phyloP scores from a whole-genome alignment of 139 green algal genomes.

The Dunaliella sp. region DNA sequence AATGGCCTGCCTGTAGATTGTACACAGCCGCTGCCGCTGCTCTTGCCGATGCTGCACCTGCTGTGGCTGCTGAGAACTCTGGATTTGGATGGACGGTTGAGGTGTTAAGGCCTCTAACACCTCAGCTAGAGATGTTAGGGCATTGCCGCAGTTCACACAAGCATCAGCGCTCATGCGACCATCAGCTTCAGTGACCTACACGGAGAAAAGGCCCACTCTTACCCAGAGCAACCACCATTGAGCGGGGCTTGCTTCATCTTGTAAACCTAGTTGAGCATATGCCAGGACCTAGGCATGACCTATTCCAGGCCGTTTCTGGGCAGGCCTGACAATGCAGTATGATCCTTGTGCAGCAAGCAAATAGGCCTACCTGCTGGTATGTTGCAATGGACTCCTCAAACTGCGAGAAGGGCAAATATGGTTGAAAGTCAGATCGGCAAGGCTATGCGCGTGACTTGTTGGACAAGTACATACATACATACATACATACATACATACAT shows the following conservation, averaged over 20 bases:
- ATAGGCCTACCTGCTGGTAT: slow-evolving; percentile 20
- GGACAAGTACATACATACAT: not conserved
- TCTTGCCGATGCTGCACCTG: not conserved
- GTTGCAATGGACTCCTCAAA: not conserved
- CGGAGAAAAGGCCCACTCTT: too few relatives aligned
- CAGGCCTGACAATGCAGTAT: too few relatives aligned
- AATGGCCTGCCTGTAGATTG: slow-evolving; percentile 53
- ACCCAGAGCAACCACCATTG: too few relatives aligned
- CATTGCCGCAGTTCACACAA: slow-evolving; percentile 55
- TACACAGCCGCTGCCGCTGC: slow-evolving; percentile 1
- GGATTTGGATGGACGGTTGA: not conserved
- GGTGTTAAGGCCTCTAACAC: not conserved
- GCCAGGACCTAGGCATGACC: not conserved
- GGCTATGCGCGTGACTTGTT: too few relatives aligned
- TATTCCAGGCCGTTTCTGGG: too few relatives aligned
- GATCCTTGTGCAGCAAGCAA: too few relatives aligned
- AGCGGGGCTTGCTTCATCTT: too few relatives aligned
- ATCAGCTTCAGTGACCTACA: too few relatives aligned
- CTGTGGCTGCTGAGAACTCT: not conserved
- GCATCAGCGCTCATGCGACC: slow-evolving; percentile 42
- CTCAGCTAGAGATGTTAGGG: slow-evolving; percentile 49
- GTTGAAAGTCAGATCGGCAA: too few relatives aligned
- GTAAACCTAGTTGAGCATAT: too few relatives aligned
- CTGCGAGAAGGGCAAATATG: too few relatives aligned
- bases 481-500: slow-evolving; percentile 15